Base-by-base conservation (phyloP, 345 rosid species). In the Alliaria petiolata region DNA sequence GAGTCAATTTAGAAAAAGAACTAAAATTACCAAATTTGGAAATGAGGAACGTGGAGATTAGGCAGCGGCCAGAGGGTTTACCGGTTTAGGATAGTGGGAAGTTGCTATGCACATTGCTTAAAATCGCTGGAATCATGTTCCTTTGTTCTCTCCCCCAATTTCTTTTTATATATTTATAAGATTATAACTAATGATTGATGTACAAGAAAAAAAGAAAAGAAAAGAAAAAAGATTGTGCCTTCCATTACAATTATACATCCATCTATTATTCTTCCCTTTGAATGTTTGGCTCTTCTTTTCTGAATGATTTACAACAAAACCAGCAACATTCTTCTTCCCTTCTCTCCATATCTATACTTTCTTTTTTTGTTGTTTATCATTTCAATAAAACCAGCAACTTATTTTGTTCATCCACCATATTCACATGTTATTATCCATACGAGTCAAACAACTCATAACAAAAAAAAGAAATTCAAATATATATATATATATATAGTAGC, bases 81-180 rank as follows among this genome's bases (percentile, higher is more conserved):
- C n/a, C 8, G 62, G 61, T 30, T 49, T 47, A 52, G n/a, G 58
- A 17, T 52, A 75, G 59, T 76, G 79, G 75, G 25, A 51, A 67
- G 49, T 75, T 75, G 78, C 25, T 16, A 9, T 61, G 51, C 56
- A 67, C 49, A 75, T 53, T 62, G 57, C 79, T 45, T 53, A 5
- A 36, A 61, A 53, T 54, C 65, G 75, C 66, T 76, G 75, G 60
- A 69, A 13, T 35, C 74, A 68, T 69, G 75, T 75, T 75, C 58
- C n/a, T 26, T 69, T 69, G 35, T 75, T 67, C 33, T 60, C 30
- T 6, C 19, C 61, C 0, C 26, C n/a, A 6, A 13, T 47, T 30
- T 0, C 30, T 30, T 12, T 58, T 3, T 33, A 28, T 52, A 7
- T 20, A 25, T 42, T 11, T 59, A 20, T 60, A 47, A 61, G 20